These are phyloP conservation scores for Silene vulgaris DNA, from an alignment of 179 eudicot genomes.

Conservation along the genomic window DNA sequence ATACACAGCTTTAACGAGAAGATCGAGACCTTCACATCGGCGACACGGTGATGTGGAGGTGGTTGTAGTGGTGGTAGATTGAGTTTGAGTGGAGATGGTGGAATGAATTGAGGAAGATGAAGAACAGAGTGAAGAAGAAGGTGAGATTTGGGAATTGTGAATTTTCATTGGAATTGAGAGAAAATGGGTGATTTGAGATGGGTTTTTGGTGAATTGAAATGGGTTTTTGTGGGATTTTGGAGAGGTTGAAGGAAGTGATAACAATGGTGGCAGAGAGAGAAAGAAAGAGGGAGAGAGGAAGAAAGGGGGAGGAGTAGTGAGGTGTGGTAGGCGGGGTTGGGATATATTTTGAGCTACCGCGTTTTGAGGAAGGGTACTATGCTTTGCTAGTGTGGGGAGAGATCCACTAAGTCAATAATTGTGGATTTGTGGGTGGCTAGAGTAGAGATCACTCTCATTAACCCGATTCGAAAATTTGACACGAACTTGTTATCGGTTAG, in stretches of 20 bases:
- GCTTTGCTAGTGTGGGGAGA: too few relatives aligned
- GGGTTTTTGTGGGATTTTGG: constrained; percentile 16
- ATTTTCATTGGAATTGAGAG: constrained; percentile 20
- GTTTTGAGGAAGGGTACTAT: constrained; percentile 12
- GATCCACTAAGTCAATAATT: too few relatives aligned
- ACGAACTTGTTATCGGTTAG: too few relatives aligned
- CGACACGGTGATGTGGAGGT: constrained; percentile 18
- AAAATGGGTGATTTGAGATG: constrained; percentile 5
- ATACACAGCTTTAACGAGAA: constrained; percentile 66
- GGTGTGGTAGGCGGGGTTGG: background rate
- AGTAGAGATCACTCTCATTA: too few relatives aligned
- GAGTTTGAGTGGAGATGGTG: constrained; percentile 24
- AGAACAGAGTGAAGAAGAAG: constrained; percentile 15
- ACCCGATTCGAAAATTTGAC: too few relatives aligned
- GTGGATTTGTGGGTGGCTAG: too few relatives aligned
- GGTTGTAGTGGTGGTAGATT: constrained; percentile 17
- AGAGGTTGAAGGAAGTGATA: background rate
- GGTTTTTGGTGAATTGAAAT: constrained; percentile 15
- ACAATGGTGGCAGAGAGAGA: constrained; percentile 22
- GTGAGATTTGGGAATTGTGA: constrained; percentile 17
- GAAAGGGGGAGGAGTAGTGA: background rate
- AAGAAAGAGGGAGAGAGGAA: constrained; percentile 15
- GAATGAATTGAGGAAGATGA: constrained; percentile 11
- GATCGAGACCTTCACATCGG: constrained; percentile 70
- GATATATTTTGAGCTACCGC: constrained; percentile 27